These are phyloP conservation scores for Euphorbia celastroides DNA, from an alignment of 441 rosid genomes.

Conservation along the genomic window DNA sequence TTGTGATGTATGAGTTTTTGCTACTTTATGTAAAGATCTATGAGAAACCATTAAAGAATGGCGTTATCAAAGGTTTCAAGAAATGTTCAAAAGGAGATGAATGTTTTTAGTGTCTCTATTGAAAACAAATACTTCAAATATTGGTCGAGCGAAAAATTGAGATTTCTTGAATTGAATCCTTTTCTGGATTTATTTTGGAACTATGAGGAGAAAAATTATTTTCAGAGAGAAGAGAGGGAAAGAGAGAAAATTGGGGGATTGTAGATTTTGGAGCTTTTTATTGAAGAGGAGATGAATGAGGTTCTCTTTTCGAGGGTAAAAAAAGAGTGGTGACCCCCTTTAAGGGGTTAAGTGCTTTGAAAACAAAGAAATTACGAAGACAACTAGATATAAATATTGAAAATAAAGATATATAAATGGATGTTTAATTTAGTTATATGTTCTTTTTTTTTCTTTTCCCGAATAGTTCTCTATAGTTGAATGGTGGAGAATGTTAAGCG, in stretches of 20 bases:
- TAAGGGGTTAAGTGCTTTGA: neutral
- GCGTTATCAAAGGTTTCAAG: neutral
- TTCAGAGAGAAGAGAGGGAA: conserved; percentile 1
- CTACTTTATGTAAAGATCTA: neutral
- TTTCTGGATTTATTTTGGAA: no score
- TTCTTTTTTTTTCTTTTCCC: neutral
- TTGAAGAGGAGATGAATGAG: conserved; percentile 9
- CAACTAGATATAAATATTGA: neutral
- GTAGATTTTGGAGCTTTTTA: neutral
- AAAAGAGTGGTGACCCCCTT: conserved; percentile 14
- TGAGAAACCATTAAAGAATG: neutral
- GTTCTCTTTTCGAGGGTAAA: neutral
- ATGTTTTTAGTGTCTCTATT: neutral
- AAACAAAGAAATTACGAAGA: conserved; percentile 10
- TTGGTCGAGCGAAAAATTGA: neutral
- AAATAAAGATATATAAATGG: neutral
- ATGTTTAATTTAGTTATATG: neutral
- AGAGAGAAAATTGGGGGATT: neutral
- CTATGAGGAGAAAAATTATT: neutral
- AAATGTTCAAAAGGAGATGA: neutral
- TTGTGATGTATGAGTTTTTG: neutral
- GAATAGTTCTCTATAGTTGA: conserved; percentile 16
- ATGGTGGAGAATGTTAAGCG: conserved; percentile 32
- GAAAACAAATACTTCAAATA: neutral
- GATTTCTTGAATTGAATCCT: conserved; percentile 1